Percentiles rank a stretch among this genome's conserved stretches.
These are phyloP conservation scores for Myxozyma neotropica DNA, from an alignment of 805 yeast species.

Conservation along the genomic window DNA sequence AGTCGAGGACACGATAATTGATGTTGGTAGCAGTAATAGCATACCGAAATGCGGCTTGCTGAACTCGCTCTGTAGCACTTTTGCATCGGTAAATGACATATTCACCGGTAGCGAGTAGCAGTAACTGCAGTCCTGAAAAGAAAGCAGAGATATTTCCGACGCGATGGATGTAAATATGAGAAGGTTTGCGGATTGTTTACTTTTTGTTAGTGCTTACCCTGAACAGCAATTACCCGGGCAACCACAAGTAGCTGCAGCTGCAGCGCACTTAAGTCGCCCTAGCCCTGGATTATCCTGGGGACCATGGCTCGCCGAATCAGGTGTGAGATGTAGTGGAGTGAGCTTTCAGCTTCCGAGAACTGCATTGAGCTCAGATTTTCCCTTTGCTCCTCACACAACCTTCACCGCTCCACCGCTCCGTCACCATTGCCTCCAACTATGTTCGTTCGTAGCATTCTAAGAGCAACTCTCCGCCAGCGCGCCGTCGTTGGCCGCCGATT, in stretches of 20 bases:
- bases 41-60: neutral
- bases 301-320: constrained; percentile 4
- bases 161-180: neutral
- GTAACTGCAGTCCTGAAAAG: no score
- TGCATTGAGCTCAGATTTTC: neutral
- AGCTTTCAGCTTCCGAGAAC: neutral
- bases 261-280: neutral
- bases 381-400: neutral
- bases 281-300: neutral
- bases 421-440: neutral
- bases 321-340: no score
- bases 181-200: constrained; percentile 4
- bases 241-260: neutral
- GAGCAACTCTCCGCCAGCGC: constrained; percentile 6
- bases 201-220: neutral
- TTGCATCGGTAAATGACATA: constrained; percentile 5
- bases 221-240: constrained; percentile 6
- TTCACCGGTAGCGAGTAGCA: neutral
- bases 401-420: neutral
- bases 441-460: constrained; percentile 5
- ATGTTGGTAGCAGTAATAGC: neutral
- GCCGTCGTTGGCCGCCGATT: constrained; percentile 11
- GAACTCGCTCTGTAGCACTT: neutral
- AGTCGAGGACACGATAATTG: neutral
- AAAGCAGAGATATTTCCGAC: neutral